A percentile compares a stretch with the other conserved stretches of the same genome.
phyloP scores from a whole-genome alignment of 208 protist species.

The Borovskyia barvae region DNA sequence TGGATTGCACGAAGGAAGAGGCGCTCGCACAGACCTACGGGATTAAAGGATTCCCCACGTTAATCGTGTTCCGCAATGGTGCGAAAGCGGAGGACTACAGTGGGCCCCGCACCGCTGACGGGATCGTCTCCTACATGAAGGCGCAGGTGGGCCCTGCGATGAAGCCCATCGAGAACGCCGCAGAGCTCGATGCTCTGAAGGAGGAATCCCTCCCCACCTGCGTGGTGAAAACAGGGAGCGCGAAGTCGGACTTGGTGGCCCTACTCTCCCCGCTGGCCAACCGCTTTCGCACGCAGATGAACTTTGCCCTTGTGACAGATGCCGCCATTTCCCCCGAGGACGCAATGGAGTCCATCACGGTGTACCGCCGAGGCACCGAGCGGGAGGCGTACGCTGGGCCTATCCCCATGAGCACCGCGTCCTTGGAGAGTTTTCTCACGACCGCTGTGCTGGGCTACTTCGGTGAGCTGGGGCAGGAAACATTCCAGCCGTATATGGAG shows the following conservation, averaged over 20 bases:
- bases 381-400: constrained; percentile 40
- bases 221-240: constrained; percentile 50
- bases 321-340: constrained; percentile 36
- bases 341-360: constrained; percentile 60
- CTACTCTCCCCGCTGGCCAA: constrained; percentile 31
- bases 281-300: constrained; percentile 37
- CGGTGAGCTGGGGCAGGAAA: constrained; percentile 65
- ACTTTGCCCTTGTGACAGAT: constrained; percentile 66
- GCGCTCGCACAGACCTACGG: constrained; percentile 46
- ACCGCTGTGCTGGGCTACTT: constrained; percentile 46
- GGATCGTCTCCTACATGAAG: constrained; percentile 65
- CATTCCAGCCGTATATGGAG: constrained; percentile 71
- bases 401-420: constrained; percentile 31
- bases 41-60: constrained; percentile 82
- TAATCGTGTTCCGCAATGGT: constrained; percentile 83
- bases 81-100: constrained; percentile 56
- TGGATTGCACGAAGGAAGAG: constrained; percentile 85
- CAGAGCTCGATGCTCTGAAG: constrained; percentile 67
- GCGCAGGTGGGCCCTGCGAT: constrained; percentile 51
- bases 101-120: constrained; percentile 52
- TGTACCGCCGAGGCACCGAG: constrained; percentile 50
- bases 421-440: constrained; percentile 55
- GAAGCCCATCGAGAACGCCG: constrained; percentile 23
- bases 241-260: constrained; percentile 33
- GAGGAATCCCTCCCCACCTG: constrained; percentile 38